A percentile compares a stretch with the other conserved stretches of the same genome.
Evolutionary conservation across 768 basidiomycete species (phyloP).

Genomic region (Kwoniella newhampshirensis): DNA sequence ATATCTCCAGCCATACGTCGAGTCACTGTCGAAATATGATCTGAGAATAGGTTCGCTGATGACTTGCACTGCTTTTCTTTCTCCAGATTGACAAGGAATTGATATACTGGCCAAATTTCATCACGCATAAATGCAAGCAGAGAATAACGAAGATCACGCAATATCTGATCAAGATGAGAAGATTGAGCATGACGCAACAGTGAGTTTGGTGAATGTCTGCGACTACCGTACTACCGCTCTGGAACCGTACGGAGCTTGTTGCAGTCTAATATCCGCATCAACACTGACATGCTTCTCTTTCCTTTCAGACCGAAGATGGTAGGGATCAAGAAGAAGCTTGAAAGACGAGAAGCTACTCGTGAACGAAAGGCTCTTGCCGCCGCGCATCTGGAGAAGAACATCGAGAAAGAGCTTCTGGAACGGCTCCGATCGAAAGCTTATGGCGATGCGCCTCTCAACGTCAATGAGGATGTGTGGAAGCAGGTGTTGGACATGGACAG

Average conservation of each 20-base stretch:
- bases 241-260: background rate
- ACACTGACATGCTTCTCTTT: background rate
- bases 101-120: conserved; percentile 97
- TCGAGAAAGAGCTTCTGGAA: conserved; percentile 93
- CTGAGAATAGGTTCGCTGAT: background rate
- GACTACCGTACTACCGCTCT: no score
- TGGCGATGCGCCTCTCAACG: conserved; percentile 94
- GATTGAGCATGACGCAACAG: conserved; percentile 81
- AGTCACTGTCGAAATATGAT: background rate
- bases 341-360: conserved; percentile 83
- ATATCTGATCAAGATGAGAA: conserved; percentile 97
- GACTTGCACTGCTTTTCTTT: no score
- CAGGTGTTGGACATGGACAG: conserved; percentile 79
- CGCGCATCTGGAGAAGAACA: conserved; percentile 89
- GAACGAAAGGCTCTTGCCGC: conserved; percentile 96
- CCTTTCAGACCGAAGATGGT: conserved; percentile 79
- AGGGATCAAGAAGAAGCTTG: conserved; percentile 95
- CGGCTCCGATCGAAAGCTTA: conserved; percentile 95
- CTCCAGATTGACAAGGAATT: conserved; percentile 95
- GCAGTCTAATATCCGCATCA: background rate
- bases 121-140: conserved; percentile 98
- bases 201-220: conserved; percentile 59
- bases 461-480: conserved; percentile 95
- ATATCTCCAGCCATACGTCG: background rate
- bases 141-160: conserved; percentile 98